These are phyloP conservation scores for Tricholoma furcatifolium DNA, from an alignment of 768 basidiomycete genomes.

Conservation along the genomic window DNA sequence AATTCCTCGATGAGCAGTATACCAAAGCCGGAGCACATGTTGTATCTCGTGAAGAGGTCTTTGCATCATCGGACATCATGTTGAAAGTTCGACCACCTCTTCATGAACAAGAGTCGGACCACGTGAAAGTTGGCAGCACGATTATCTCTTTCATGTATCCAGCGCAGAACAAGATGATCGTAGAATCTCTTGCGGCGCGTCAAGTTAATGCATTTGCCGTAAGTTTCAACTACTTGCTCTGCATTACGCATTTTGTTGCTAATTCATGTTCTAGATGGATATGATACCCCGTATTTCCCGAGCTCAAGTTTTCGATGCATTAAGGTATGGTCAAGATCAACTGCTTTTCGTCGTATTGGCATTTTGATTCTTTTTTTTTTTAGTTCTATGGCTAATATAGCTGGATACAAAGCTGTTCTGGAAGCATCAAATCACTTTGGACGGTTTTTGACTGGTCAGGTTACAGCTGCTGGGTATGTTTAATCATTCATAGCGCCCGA, in stretches of 20 bases:
- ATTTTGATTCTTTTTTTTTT: conserved; percentile 1
- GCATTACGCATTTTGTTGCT: not conserved
- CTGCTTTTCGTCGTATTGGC: not conserved
- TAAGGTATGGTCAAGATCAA: conserved; percentile 51
- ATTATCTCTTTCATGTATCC: conserved; percentile 85
- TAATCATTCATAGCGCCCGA: not conserved
- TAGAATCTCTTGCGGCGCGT: conserved; percentile 66
- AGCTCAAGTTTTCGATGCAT: conserved; percentile 86
- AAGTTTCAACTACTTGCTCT: conserved; percentile 18
- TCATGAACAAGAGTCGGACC: conserved; percentile 56
- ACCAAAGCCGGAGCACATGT: conserved; percentile 75
- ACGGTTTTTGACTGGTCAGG: conserved; percentile 86
- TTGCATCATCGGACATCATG: conserved; percentile 68
- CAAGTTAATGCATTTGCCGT: conserved; percentile 73
- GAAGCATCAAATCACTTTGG: conserved; percentile 91
- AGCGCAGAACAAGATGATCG: conserved; percentile 71
- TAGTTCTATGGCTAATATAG: conserved; percentile 92
- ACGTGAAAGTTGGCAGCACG: conserved; percentile 72
- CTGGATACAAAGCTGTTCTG: conserved; percentile 90
- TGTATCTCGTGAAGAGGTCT: conserved; percentile 72
- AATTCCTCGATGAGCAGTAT: conserved; percentile 83
- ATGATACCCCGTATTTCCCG: conserved; percentile 90
- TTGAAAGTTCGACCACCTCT: conserved; percentile 84
- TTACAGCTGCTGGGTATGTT: conserved; percentile 84
- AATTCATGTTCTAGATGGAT: conserved; percentile 58